Percentiles rank a stretch among this genome's conserved stretches.
phyloP scores from a whole-genome alignment of 2,329 filamentous ascomycete species.

The Sporothrix luriei region DNA sequence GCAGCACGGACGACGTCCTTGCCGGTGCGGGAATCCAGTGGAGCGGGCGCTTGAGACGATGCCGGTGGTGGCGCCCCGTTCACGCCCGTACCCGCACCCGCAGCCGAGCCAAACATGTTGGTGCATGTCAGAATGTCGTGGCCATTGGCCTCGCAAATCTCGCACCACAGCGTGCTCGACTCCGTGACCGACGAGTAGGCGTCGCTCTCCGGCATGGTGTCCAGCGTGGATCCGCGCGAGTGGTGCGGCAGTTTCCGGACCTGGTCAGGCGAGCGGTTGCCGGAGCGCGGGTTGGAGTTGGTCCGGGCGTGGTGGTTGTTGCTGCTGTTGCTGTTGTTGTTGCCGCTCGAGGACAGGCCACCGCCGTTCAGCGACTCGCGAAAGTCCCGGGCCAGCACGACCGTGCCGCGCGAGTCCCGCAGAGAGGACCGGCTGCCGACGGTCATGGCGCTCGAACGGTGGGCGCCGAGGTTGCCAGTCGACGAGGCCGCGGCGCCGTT shows the following conservation, averaged over 20 bases:
- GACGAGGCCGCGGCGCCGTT: conserved; percentile 37
- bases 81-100: conserved; percentile 26
- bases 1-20: conserved; percentile 38
- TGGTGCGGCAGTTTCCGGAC: conserved; percentile 48
- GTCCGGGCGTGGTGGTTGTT: neutral
- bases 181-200: conserved; percentile 71
- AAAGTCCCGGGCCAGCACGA: conserved; percentile 58
- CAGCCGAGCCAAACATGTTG: conserved; percentile 70
- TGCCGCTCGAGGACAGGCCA: neutral
- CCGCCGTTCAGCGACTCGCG: conserved; percentile 1
- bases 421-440: conserved; percentile 58
- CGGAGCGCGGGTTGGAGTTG: conserved; percentile 26
- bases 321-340: neutral
- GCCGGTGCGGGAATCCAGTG: conserved; percentile 23
- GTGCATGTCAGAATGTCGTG: conserved; percentile 95
- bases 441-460: conserved; percentile 58
- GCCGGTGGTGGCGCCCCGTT: neutral
- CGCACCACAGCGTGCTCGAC: conserved; percentile 79
- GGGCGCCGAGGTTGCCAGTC: conserved; percentile 37
- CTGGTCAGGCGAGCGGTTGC: conserved; percentile 46
- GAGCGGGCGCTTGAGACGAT: neutral
- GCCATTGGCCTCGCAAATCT: conserved; percentile 89
- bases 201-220: conserved; percentile 72
- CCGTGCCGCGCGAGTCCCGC: conserved; percentile 67
- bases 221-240: conserved; percentile 58